Evolutionary conservation across 768 basidiomycete genomes (phyloP).

Genomic region (Xanthoconium purpureum): DNA sequence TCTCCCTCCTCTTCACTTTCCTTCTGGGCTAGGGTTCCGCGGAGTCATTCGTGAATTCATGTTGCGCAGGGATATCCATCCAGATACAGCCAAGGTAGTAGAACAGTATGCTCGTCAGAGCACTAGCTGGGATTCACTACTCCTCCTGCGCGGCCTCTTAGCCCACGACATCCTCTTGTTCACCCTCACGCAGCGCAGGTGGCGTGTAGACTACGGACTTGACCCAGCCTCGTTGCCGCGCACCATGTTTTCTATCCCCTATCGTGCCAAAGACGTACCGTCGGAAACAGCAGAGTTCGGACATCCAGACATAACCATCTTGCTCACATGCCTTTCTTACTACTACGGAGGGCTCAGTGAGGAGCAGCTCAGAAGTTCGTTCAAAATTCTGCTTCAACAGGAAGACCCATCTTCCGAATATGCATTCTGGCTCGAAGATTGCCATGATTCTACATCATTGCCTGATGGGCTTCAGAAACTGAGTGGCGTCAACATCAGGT

Average conservation of each 20-base stretch:
- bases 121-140: background rate
- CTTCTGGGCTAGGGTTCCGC: background rate
- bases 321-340: background rate
- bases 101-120: background rate
- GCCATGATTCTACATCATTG: background rate
- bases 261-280: background rate
- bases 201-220: background rate
- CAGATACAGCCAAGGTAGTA: background rate
- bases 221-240: background rate
- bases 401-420: background rate
- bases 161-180: background rate
- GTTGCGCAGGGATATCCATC: background rate
- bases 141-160: background rate
- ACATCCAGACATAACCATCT: background rate
- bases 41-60: background rate
- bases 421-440: background rate
- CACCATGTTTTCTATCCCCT: background rate
- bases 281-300: background rate
- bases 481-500: background rate
- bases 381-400: background rate
- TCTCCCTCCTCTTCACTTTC: background rate
- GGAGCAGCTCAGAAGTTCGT: background rate
- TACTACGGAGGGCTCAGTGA: background rate
- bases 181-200: background rate
- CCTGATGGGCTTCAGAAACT: background rate